A percentile compares a stretch with the other conserved stretches of the same genome.
These are phyloP conservation scores for Ambrosiella cleistominuta DNA, from an alignment of 2,329 filamentous ascomycete genomes.

Conservation along the genomic window DNA sequence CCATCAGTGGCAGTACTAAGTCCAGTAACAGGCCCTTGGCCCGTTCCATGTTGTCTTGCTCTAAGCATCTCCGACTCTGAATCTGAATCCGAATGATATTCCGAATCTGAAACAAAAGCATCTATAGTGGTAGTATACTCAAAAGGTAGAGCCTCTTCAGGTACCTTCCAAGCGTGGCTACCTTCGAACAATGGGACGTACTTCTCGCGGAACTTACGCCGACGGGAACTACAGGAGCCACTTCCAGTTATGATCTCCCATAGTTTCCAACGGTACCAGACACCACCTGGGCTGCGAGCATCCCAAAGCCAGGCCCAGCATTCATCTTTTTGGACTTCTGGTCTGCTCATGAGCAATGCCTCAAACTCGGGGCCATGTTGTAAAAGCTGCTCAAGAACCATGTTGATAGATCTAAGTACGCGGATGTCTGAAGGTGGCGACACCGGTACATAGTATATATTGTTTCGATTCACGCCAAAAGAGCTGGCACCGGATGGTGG, in stretches of 20 bases:
- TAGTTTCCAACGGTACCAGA: conserved; percentile 85
- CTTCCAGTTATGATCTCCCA: conserved; percentile 63
- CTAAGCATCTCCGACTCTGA: conserved; percentile 65
- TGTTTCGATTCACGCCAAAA: conserved; percentile 23
- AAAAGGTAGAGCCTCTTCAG: conserved; percentile 52
- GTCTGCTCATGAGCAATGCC: conserved; percentile 72
- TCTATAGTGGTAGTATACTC: conserved; percentile 63
- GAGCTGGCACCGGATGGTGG: conserved; percentile 10
- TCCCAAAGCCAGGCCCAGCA: conserved; percentile 94
- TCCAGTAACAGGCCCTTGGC: conserved; percentile 16
- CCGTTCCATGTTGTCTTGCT: conserved; percentile 27
- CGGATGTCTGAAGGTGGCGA: conserved; percentile 60
- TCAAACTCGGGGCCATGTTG: conserved; percentile 76
- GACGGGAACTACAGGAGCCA: not conserved
- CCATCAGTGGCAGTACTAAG: not conserved
- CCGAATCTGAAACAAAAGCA: conserved; percentile 66
- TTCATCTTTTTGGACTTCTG: conserved; percentile 69
- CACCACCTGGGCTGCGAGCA: conserved; percentile 55
- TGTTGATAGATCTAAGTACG: conserved; percentile 70
- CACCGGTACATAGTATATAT: conserved; percentile 50
- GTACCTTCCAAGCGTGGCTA: conserved; percentile 59
- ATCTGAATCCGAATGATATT: conserved; percentile 48
- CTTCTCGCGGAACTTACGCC: conserved; percentile 18
- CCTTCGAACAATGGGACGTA: conserved; percentile 57
- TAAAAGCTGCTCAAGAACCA: conserved; percentile 63